phyloP scores from a whole-genome alignment of 306 rosid species.

The Argentina anserina region DNA sequence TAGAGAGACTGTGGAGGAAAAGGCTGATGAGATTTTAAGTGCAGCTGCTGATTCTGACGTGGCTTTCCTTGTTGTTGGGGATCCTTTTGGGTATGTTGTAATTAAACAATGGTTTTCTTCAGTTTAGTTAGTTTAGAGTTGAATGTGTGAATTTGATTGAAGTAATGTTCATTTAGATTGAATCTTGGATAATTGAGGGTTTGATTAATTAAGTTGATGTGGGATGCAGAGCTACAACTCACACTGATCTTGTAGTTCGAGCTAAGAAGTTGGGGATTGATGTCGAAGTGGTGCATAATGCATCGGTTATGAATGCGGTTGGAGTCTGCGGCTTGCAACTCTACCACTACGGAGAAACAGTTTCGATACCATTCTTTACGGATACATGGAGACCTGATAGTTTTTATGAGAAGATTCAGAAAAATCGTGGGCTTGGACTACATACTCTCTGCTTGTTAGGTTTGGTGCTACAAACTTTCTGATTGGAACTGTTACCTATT shows the following conservation, averaged over 20 bases:
- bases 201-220: neutral
- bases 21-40: conserved; percentile 38
- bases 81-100: conserved; percentile 50
- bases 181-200: neutral
- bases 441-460: conserved; percentile 61
- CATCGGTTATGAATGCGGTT: conserved; percentile 85
- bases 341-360: conserved; percentile 82
- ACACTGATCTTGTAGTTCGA: conserved; percentile 78
- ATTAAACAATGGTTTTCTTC: neutral
- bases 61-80: conserved; percentile 57
- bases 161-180: neutral
- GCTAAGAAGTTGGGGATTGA: conserved; percentile 73
- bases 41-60: conserved; percentile 42
- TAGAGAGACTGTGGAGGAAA: conserved; percentile 92
- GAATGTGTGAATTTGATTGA: neutral
- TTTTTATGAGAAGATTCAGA: conserved; percentile 79
- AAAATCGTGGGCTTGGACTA: conserved; percentile 45
- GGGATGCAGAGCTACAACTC: conserved; percentile 67
- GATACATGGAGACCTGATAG: conserved; percentile 91
- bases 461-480: conserved; percentile 10
- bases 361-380: conserved; percentile 76
- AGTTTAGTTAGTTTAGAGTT: neutral
- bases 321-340: conserved; percentile 86
- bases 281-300: conserved; percentile 68
- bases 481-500: neutral